Base-by-base conservation (phyloP, 306 rosid genomes). In the Cucurbita argyrosperma region DNA sequence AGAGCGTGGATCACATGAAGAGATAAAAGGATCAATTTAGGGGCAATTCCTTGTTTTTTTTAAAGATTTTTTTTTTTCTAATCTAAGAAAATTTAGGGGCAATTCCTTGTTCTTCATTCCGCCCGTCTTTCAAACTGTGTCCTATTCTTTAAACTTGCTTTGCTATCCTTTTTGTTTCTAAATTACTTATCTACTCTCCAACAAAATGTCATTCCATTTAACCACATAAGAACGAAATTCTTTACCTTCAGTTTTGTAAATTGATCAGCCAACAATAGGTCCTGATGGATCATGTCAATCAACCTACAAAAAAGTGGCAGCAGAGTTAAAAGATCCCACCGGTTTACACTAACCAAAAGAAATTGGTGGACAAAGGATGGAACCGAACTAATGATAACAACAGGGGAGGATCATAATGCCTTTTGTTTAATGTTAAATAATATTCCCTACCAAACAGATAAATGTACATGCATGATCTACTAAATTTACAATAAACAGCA, bases 211-310 rank as follows among this genome's bases (percentile, higher is more conserved):
- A 13, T 68, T 47, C 43, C 57, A 46, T 19, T 14, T 19, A 70
- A 50, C 73, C 80, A 30, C 38, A 5, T 62, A 61, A 62, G 69
- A 74, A 52, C 50, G 56, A 71, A 77, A 66, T 76, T 38, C 3
- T 75, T 81, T 81, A 94, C 99, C 97, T 91, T 89, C 81, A 89
- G 77, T 74, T 89, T 89, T 69, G 89, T 87, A 81, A 88, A 90
- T 58, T 94, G 96, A 79, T 89, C 96, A 78, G 92, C 97, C 88
- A 94, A 82, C 80, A 83, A 80, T 68, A 94, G 83, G 81, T 94
- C 99, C 80, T 89, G 90, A 82, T 89, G 96, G 59, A 94, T 84
- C 90, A 83, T 71, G 83, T 91, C 99, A 77, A 89, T 76, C 89
- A 94, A 80, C 99, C 99, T 94, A 73, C 46, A 59, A 71, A 75